Evolutionary conservation across 2,329 filamentous ascomycete species (phyloP).

Genomic region (Penicillium sp.): DNA sequence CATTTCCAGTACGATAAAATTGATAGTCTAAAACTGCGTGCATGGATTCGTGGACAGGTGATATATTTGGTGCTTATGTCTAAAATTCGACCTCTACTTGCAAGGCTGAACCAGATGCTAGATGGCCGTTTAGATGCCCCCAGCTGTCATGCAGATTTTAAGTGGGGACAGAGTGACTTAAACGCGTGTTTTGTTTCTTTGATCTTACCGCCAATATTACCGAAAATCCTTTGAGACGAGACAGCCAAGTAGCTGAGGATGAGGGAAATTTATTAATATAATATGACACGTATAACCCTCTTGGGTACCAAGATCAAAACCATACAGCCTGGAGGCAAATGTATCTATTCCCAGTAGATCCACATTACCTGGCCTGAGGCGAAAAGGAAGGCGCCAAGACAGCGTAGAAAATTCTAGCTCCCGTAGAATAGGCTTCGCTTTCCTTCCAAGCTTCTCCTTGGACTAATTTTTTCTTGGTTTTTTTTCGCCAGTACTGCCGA

Average conservation of each 20-base stretch:
- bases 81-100: background rate
- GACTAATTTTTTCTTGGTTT: background rate
- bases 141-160: background rate
- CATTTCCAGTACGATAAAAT: background rate
- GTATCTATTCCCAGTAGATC: background rate
- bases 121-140: background rate
- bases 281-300: background rate
- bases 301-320: slow-evolving; percentile 1
- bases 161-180: slow-evolving; percentile 3
- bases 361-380: background rate
- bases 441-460: background rate
- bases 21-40: background rate
- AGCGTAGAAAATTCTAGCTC: background rate
- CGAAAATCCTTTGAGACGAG: accelerated
- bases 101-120: background rate
- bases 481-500: background rate
- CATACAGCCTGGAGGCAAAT: background rate
- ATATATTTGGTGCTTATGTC: background rate
- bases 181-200: slow-evolving; percentile 1
- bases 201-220: background rate
- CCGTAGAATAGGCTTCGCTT: background rate
- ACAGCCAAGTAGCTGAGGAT: accelerated
- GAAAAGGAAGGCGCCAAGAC: background rate
- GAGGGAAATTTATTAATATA: background rate
- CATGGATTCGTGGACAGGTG: background rate